Evolutionary conservation across 805 yeast species (phyloP).

Genomic region (Metahyphopichia silvanorum): DNA sequence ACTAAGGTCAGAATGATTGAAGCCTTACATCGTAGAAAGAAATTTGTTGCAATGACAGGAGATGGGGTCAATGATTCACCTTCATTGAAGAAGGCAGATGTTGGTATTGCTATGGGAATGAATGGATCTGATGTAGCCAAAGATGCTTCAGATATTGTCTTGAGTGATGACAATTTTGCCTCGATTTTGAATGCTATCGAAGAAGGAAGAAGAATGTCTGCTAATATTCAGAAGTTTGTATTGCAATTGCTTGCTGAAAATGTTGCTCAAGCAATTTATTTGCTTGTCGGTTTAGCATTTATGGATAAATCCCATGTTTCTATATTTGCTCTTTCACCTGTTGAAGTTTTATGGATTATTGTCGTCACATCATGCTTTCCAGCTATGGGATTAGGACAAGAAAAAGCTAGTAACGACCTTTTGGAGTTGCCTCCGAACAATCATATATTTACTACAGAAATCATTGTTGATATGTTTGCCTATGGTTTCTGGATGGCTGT

Average conservation of each 20-base stretch:
- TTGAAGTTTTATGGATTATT: constrained; percentile 32
- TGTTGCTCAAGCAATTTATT: constrained; percentile 56
- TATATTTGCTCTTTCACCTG: constrained; percentile 70
- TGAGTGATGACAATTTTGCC: constrained; percentile 92
- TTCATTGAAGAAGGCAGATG: constrained; percentile 88
- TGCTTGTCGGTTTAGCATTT: constrained; percentile 72
- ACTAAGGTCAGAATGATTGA: constrained; percentile 81
- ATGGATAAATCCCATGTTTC: constrained; percentile 60
- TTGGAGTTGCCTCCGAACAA: constrained; percentile 65
- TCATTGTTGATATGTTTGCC: constrained; percentile 62
- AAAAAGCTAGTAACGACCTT: constrained; percentile 59
- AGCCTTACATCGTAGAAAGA: constrained; percentile 48
- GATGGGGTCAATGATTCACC: constrained; percentile 98
- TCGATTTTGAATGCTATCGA: constrained; percentile 79
- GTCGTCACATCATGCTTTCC: constrained; percentile 36
- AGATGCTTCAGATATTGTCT: constrained; percentile 94
- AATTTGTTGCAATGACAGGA: constrained; percentile 83
- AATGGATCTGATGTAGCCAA: constrained; percentile 97
- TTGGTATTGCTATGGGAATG: constrained; percentile 88
- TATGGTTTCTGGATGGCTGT: constrained; percentile 76
- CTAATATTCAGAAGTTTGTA: constrained; percentile 32
- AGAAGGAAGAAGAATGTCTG: constrained; percentile 30
- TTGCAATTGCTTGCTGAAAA: constrained; percentile 32
- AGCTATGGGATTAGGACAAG: constrained; percentile 44
- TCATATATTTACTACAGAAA: constrained; percentile 63